These are phyloP conservation scores for Cynanchum wilfordii DNA, from an alignment of 257 asterid species.

Conservation along the genomic window DNA sequence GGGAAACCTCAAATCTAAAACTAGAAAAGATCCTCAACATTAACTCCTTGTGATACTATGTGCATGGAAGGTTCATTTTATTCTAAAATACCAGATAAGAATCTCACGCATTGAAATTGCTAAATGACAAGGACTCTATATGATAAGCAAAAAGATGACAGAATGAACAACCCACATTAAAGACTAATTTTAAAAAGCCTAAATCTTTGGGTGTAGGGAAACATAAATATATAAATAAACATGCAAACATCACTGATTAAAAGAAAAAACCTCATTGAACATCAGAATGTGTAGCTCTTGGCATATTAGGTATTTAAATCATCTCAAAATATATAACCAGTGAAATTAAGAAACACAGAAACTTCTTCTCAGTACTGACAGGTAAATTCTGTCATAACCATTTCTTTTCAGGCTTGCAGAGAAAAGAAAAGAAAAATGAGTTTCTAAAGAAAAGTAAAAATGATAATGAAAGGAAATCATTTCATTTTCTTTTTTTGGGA, in stretches of 20 bases:
- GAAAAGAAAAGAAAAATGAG: not conserved
- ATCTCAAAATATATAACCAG: not conserved
- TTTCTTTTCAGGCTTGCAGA: not conserved
- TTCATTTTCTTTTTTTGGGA: not conserved
- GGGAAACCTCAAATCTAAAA: not conserved
- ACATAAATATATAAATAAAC: not conserved
- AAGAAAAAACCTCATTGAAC: not conserved
- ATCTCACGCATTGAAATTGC: not conserved
- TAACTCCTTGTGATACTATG: not conserved
- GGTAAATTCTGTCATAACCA: not conserved
- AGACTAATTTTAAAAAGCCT: not conserved
- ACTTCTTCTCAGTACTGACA: not conserved
- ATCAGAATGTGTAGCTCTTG: not conserved
- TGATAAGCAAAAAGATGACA: not conserved
- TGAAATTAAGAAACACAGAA: not conserved
- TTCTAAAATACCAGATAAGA: too few species aligned
- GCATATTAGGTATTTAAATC: not conserved
- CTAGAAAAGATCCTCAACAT: not conserved
- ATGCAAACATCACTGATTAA: not conserved
- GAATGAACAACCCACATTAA: not conserved
- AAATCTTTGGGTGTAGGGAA: not conserved
- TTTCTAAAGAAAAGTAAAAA: not conserved
- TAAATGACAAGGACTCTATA: not conserved
- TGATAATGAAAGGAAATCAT: not conserved
- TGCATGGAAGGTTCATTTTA: not conserved